Conservation (phyloP, 176 grass and related monocot genomes). For the Aegilops tauschii region DNA sequence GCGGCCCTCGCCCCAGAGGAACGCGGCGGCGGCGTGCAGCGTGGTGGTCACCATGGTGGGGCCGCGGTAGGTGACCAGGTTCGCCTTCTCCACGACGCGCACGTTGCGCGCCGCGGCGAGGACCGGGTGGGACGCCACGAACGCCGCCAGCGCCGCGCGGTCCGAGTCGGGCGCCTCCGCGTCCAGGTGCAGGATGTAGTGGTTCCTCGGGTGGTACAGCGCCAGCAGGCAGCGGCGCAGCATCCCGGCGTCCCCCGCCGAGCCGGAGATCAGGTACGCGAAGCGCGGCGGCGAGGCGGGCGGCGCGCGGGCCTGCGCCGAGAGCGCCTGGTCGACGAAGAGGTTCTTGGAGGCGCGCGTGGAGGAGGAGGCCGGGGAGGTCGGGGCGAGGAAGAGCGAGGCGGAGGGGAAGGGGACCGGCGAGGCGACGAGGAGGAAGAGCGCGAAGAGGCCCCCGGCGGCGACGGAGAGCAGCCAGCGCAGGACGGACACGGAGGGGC, state of each 20-base stretch:
- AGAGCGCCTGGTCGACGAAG: conserved; percentile 53
- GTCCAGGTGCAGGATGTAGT: conserved; percentile 89
- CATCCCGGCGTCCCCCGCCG: conserved; percentile 47
- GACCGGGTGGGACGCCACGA: conserved; percentile 51
- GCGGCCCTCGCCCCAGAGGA: conserved; percentile 42
- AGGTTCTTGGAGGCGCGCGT: not conserved
- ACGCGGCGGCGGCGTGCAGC: conserved; percentile 60
- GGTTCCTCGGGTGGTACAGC: conserved; percentile 76
- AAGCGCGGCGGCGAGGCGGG: conserved; percentile 31
- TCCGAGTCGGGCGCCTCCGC: conserved; percentile 55
- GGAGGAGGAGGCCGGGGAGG: not conserved
- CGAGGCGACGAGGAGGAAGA: conserved; percentile 36
- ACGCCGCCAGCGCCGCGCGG: conserved; percentile 36
- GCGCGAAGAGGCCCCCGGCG: conserved; percentile 27
- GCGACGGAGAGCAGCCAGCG: conserved; percentile 50
- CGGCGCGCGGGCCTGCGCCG: not conserved
- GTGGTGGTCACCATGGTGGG: conserved; percentile 94
- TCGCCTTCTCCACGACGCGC: conserved; percentile 61
- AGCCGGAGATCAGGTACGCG: conserved; percentile 78
- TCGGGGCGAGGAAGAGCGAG: not conserved
- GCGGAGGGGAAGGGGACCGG: conserved; percentile 17
- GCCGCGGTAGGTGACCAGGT: conserved; percentile 81
- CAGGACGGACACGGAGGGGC: conserved; percentile 1
- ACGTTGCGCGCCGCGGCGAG: conserved; percentile 50
- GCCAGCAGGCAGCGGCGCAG: conserved; percentile 58